phyloP scores from a whole-genome alignment of 306 rosid species.

The Quercus bicolor region DNA sequence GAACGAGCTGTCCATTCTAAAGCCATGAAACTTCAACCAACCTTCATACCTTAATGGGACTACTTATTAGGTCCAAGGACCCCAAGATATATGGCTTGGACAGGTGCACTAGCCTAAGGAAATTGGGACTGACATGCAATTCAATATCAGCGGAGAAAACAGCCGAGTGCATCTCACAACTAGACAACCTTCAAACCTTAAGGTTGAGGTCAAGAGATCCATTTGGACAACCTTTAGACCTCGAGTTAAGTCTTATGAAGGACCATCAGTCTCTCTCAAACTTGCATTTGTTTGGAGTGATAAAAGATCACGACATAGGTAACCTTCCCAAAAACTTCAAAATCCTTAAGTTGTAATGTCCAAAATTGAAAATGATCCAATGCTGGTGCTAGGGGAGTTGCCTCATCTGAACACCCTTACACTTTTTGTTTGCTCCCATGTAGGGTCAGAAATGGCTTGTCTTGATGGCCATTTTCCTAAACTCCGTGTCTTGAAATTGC shows the following conservation, averaged over 20 bases:
- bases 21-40: not conserved
- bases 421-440: not conserved
- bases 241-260: not conserved
- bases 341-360: not conserved
- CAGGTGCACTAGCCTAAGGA: not conserved
- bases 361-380: not conserved
- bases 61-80: not conserved
- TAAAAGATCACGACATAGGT: not conserved
- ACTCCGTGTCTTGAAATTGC: not conserved
- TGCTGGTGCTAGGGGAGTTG: not conserved
- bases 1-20: not conserved
- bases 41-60: not conserved
- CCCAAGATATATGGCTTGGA: not conserved
- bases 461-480: not conserved
- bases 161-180: not conserved
- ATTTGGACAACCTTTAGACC: not conserved
- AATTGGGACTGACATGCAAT: slow-evolving; percentile 6
- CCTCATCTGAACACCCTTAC: not conserved
- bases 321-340: not conserved
- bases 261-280: not conserved
- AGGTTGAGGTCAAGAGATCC: not conserved
- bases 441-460: not conserved
- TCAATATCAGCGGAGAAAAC: not conserved
- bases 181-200: not conserved
- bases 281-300: not conserved